Evolutionary conservation across 345 rosid species (phyloP).

Genomic region (Reutealis trisperma): DNA sequence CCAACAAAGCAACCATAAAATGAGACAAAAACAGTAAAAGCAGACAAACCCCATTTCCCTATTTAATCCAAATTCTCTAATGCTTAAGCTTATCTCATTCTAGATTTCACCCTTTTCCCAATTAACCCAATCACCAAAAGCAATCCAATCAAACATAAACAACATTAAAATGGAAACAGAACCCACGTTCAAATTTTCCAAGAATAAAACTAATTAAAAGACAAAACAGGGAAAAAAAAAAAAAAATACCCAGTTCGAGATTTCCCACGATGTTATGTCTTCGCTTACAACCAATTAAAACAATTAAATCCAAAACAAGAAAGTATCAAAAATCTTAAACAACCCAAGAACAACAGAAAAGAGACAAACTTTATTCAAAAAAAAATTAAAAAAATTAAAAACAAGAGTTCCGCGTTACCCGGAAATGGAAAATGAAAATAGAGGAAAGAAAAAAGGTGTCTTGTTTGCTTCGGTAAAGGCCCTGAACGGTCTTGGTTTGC

Average conservation of each 20-base stretch:
- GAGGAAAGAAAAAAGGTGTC: slow-evolving; percentile 16
- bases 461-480: slow-evolving; percentile 28
- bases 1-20: slow-evolving; percentile 21
- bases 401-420: slow-evolving; percentile 32
- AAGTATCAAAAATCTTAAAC: background rate
- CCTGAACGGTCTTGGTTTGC: background rate
- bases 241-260: slow-evolving; percentile 33
- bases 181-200: slow-evolving; percentile 12
- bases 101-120: slow-evolving; percentile 3
- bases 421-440: slow-evolving; percentile 19
- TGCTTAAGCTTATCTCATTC: slow-evolving; percentile 15
- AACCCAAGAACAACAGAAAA: background rate
- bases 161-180: slow-evolving; percentile 13
- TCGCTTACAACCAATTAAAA: slow-evolving; percentile 9
- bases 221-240: slow-evolving; percentile 2
- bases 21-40: slow-evolving; percentile 20
- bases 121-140: slow-evolving; percentile 13
- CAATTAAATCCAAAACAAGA: slow-evolving; percentile 9
- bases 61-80: background rate
- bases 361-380: background rate
- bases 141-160: slow-evolving; percentile 20
- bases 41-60: background rate
- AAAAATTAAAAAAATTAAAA: background rate
- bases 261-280: slow-evolving; percentile 22
- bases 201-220: background rate